Evolutionary conservation across 2,329 filamentous ascomycete genomes (phyloP).

Genomic region (Zarea fungicola): DNA sequence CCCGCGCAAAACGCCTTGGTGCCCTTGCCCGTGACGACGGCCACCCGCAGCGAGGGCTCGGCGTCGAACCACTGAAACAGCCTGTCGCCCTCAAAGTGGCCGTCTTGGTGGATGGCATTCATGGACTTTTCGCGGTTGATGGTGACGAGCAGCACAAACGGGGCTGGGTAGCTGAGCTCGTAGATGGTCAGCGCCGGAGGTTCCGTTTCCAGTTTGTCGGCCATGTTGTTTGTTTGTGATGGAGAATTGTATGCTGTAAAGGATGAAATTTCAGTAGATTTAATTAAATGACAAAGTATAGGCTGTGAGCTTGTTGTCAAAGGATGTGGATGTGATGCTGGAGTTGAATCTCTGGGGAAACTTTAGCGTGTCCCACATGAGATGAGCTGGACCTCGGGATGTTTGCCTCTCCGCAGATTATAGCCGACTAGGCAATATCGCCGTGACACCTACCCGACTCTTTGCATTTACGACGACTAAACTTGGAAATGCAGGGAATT

Average conservation of each 20-base stretch:
- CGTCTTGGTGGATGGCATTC: slow-evolving; percentile 39
- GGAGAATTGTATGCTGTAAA: neutral
- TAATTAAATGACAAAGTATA: neutral
- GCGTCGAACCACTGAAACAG: slow-evolving; percentile 50
- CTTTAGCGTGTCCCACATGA: neutral
- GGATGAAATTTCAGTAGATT: neutral
- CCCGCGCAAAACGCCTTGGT: slow-evolving; percentile 50
- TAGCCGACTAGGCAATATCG: neutral
- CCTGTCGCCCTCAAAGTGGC: slow-evolving; percentile 43
- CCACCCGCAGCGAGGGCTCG: slow-evolving; percentile 42
- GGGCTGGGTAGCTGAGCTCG: slow-evolving; percentile 39
- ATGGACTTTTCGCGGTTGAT: slow-evolving; percentile 45
- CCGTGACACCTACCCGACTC: neutral
- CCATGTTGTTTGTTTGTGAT: slow-evolving; percentile 6
- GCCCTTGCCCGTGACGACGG: slow-evolving; percentile 47
- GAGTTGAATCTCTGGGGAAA: neutral
- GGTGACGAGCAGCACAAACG: slow-evolving; percentile 45
- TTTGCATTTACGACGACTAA: no score
- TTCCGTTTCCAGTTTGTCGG: slow-evolving; percentile 12
- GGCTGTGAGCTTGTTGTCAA: neutral
- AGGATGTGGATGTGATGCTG: neutral
- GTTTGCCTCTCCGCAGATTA: neutral
- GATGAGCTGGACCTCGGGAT: slow-evolving; percentile 11
- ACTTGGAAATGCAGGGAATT: no score
- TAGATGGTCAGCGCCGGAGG: slow-evolving; percentile 16